phyloP scores from a whole-genome alignment of 331 rosid species.

The Malus hybrid region DNA sequence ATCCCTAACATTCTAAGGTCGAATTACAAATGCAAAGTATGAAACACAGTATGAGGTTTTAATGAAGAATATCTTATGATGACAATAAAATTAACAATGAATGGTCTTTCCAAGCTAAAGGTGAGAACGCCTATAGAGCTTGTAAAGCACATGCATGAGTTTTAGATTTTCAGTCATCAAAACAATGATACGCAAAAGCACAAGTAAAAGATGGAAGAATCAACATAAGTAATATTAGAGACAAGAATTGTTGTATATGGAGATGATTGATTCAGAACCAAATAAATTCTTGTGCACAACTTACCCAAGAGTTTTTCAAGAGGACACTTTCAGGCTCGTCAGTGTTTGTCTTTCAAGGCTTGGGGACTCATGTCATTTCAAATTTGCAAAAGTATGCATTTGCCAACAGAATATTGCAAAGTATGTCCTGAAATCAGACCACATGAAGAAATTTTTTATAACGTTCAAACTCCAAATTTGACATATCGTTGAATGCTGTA shows the following conservation, averaged over 20 bases:
- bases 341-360: slow-evolving; percentile 22
- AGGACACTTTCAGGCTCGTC: slow-evolving; percentile 23
- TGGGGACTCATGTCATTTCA: slow-evolving; percentile 32
- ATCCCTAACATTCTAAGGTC: background rate
- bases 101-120: slow-evolving; percentile 10
- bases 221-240: slow-evolving; percentile 24
- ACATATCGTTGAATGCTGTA: slow-evolving; percentile 27
- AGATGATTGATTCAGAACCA: slow-evolving; percentile 21
- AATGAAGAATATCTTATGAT: background rate
- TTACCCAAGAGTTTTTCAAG: slow-evolving; percentile 32
- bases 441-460: slow-evolving; percentile 30
- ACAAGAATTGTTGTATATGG: slow-evolving; percentile 31
- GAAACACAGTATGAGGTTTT: background rate
- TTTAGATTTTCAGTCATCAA: background rate
- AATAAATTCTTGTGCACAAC: slow-evolving; percentile 26
- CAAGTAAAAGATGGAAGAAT: slow-evolving; percentile 18
- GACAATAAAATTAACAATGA: slow-evolving; percentile 5
- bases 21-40: background rate
- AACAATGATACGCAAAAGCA: background rate
- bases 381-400: slow-evolving; percentile 39
- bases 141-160: background rate
- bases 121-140: background rate
- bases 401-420: slow-evolving; percentile 31
- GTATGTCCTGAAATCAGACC: slow-evolving; percentile 31
- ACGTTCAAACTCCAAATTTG: slow-evolving; percentile 27